A percentile compares a stretch with the other conserved stretches of the same genome.
These are phyloP conservation scores for Penicillium sp. DNA, from an alignment of 2,329 filamentous ascomycete species.

Conservation along the genomic window DNA sequence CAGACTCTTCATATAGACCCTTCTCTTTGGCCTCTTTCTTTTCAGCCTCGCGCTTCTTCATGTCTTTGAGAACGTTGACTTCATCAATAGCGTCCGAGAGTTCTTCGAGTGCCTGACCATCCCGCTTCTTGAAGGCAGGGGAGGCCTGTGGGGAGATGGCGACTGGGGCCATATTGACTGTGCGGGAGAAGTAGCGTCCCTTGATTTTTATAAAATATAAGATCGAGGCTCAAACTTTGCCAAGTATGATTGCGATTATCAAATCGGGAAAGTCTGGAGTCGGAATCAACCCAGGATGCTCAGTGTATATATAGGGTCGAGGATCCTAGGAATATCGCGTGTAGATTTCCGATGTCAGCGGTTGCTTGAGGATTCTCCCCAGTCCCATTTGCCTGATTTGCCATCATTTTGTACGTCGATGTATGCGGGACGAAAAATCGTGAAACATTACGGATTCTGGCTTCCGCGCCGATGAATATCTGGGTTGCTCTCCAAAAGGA, in stretches of 20 bases:
- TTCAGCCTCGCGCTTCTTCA: constrained; percentile 53
- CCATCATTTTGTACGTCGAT: not conserved
- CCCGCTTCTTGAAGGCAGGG: constrained; percentile 42
- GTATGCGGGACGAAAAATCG: constrained; percentile 3
- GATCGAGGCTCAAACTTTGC: not conserved
- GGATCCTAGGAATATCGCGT: constrained; percentile 13
- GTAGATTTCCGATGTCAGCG: constrained; percentile 18
- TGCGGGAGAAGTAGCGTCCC: not conserved
- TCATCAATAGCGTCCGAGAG: constrained; percentile 59
- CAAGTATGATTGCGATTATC: not conserved
- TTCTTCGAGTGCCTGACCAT: constrained; percentile 58
- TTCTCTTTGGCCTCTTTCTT: constrained; percentile 46
- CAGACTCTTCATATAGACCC: constrained; percentile 53
- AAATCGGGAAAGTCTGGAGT: not conserved
- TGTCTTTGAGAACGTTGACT: constrained; percentile 59
- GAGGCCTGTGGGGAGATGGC: constrained; percentile 25
- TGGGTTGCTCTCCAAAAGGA: constrained; percentile 1
- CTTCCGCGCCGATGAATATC: constrained; percentile 26
- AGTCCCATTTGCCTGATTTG: constrained; percentile 17
- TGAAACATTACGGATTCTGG: constrained; percentile 31
- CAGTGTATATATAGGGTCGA: constrained; percentile 16
- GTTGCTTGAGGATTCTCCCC: constrained; percentile 3
- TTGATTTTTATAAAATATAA: not conserved
- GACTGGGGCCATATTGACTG: constrained; percentile 31
- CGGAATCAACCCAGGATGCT: not conserved